These are phyloP conservation scores for Tilletiaria anomala DNA, from an alignment of 1,284 basidiomycete genomes.

Conservation along the genomic window DNA sequence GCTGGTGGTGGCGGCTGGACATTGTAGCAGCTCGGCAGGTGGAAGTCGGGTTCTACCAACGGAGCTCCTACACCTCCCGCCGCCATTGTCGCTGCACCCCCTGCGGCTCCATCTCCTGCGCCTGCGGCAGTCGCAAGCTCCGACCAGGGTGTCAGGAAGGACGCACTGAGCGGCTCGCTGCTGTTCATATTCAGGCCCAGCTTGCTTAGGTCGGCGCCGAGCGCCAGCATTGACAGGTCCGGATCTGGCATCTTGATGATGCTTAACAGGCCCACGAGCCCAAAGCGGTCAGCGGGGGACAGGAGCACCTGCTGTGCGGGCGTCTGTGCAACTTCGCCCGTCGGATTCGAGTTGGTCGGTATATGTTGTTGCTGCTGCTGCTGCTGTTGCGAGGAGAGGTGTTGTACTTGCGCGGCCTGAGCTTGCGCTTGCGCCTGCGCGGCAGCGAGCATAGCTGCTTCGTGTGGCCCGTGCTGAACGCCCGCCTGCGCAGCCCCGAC, in stretches of 20 bases:
- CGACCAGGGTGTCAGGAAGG: conserved; percentile 1
- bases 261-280: conserved; percentile 69
- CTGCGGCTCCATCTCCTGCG: too few relatives aligned
- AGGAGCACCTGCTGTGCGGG: conserved; percentile 88
- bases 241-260: conserved; percentile 82
- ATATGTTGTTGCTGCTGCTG: too few relatives aligned
- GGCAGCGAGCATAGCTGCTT: too few relatives aligned
- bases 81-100: too few relatives aligned
- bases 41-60: conserved; percentile 58
- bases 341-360: too few relatives aligned
- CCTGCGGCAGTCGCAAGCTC: conserved; percentile 1
- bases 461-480: too few relatives aligned
- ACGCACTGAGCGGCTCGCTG: conserved; percentile 46
- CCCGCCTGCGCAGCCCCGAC: too few relatives aligned
- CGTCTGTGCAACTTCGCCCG: too few relatives aligned
- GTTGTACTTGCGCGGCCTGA: too few relatives aligned
- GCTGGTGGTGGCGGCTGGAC: conserved; percentile 81
- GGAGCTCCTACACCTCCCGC: neutral
- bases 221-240: conserved; percentile 67
- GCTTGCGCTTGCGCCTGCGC: too few relatives aligned
- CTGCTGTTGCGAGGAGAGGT: too few relatives aligned
- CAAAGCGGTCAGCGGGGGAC: conserved; percentile 90
- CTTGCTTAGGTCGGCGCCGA: conserved; percentile 82
- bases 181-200: conserved; percentile 81
- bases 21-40: conserved; percentile 81